These are phyloP conservation scores for Fusarium sp. DNA, from an alignment of 2,329 filamentous ascomycete species.

Conservation along the genomic window DNA sequence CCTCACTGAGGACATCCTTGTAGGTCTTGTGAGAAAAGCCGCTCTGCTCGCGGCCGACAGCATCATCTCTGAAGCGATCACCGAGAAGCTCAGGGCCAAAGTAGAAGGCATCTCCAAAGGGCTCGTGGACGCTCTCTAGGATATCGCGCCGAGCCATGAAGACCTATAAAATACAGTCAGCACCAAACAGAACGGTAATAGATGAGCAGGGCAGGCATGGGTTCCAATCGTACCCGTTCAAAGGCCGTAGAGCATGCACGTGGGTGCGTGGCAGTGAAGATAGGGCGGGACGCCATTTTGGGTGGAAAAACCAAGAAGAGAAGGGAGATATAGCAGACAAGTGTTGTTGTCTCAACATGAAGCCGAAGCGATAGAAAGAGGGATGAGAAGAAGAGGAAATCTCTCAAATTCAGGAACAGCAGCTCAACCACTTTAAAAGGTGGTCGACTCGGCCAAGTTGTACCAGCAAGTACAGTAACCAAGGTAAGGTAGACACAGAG, in stretches of 20 bases:
- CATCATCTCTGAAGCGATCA: conserved; percentile 78
- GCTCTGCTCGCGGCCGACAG: conserved; percentile 62
- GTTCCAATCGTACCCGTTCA: conserved; percentile 73
- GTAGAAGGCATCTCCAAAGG: conserved; percentile 96
- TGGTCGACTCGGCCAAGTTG: conserved; percentile 10
- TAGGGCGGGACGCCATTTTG: conserved; percentile 73
- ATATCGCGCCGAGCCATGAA: conserved; percentile 93
- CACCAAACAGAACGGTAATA: not conserved
- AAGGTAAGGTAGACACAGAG: conserved; percentile 22
- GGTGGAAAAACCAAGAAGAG: conserved; percentile 43
- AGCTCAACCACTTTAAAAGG: conserved; percentile 35
- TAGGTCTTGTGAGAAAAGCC: conserved; percentile 77
- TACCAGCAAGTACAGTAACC: conserved; percentile 3
- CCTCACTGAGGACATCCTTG: conserved; percentile 77
- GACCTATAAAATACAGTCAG: conserved; percentile 64
- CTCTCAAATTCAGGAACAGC: conserved; percentile 10
- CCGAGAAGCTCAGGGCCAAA: conserved; percentile 91
- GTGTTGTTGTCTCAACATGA: conserved; percentile 43
- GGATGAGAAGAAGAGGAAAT: conserved; percentile 28
- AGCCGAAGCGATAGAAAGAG: conserved; percentile 27
- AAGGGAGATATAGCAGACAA: conserved; percentile 43
- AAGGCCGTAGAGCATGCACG: conserved; percentile 96
- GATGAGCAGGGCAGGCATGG: not conserved
- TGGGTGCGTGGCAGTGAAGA: conserved; percentile 94
- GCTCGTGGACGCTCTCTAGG: conserved; percentile 89